These are phyloP conservation scores for Erythrobasidium yunnanense DNA, from an alignment of 768 basidiomycete species.

Conservation along the genomic window DNA sequence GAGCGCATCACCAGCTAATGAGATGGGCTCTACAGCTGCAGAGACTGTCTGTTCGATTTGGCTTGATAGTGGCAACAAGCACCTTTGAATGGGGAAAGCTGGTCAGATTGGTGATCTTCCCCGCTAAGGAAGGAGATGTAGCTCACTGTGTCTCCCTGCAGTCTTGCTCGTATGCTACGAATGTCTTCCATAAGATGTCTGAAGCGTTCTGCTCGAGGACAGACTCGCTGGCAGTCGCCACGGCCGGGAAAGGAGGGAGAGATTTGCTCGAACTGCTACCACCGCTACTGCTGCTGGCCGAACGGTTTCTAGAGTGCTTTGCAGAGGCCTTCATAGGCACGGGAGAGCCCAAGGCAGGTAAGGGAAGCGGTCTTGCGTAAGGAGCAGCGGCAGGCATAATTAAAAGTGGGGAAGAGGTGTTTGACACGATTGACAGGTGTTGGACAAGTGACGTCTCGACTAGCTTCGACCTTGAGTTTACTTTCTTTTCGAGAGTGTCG, in stretches of 20 bases:
- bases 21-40: slow-evolving; percentile 19
- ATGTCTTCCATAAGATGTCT: slow-evolving; percentile 25
- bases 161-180: slow-evolving; percentile 23
- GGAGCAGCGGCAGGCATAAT: too few species aligned
- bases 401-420: too few species aligned
- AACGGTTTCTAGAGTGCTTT: background rate
- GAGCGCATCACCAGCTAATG: slow-evolving; percentile 6
- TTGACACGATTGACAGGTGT: too few species aligned
- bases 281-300: slow-evolving; percentile 10
- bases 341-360: background rate
- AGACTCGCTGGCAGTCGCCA: background rate
- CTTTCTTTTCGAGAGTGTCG: too few species aligned
- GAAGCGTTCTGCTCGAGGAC: slow-evolving; percentile 22
- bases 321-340: background rate
- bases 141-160: background rate
- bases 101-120: background rate
- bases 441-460: too few species aligned
- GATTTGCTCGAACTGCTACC: background rate
- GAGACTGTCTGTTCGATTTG: slow-evolving; percentile 16
- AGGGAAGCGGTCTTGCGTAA: background rate
- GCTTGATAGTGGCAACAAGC: background rate
- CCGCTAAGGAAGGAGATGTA: background rate
- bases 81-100: slow-evolving; percentile 2
- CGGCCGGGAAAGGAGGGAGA: slow-evolving; percentile 9
- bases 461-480: too few species aligned